A percentile compares a stretch with the other conserved stretches of the same genome.
Conservation (phyloP, 1,284 basidiomycete species). For the Neonothopanus nambi region DNA sequence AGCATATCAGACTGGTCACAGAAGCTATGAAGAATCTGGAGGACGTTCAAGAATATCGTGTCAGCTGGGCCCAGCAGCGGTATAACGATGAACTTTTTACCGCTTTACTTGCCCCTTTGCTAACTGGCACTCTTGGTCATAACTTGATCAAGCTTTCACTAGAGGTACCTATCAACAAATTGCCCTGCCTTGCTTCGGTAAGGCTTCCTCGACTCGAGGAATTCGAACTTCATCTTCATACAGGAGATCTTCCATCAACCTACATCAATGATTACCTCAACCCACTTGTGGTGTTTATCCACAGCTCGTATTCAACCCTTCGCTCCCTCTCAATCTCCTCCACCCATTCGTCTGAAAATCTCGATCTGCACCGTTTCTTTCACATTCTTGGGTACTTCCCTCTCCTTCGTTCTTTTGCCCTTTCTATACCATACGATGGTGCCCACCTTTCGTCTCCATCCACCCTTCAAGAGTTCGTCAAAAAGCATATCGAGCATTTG, state of each 20-base stretch:
- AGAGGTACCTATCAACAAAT: constrained; percentile 36
- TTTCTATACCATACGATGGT: constrained; percentile 45
- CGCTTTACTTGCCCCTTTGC: constrained; percentile 35
- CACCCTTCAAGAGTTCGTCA: constrained; percentile 33
- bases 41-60: constrained; percentile 34
- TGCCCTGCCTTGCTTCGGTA: constrained; percentile 32
- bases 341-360: constrained; percentile 33
- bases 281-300: constrained; percentile 37
- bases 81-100: constrained; percentile 36
- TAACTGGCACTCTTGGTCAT: constrained; percentile 28
- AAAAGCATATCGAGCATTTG: constrained; percentile 32
- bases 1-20: constrained; percentile 33
- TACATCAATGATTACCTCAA: constrained; percentile 37
- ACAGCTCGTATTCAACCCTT: constrained; percentile 37
- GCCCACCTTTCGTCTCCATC: constrained; percentile 31
- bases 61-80: constrained; percentile 35
- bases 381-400: constrained; percentile 36
- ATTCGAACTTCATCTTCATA: constrained; percentile 35
- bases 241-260: constrained; percentile 24
- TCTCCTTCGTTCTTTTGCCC: constrained; percentile 31
- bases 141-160: constrained; percentile 35
- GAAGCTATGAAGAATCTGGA: constrained; percentile 31
- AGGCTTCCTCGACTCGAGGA: constrained; percentile 32
- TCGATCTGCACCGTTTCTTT: constrained; percentile 41
- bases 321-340: constrained; percentile 34